These are phyloP conservation scores for Mycena floridula DNA, from an alignment of 768 basidiomycete species.

Conservation along the genomic window DNA sequence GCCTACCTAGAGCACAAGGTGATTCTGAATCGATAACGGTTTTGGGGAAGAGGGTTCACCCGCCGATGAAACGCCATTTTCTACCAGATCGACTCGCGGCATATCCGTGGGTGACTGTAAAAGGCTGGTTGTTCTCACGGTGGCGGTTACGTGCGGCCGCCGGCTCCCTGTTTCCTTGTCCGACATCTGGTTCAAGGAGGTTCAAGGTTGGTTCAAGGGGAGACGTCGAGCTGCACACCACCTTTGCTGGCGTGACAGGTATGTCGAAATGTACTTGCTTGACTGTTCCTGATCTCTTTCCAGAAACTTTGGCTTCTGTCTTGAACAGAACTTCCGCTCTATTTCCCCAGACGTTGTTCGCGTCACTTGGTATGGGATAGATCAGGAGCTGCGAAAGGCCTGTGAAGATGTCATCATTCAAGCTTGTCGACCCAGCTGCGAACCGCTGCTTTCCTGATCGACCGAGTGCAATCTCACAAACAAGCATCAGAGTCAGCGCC, in stretches of 20 bases:
- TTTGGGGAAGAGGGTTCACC: too few species aligned
- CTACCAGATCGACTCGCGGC: too few species aligned
- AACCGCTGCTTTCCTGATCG: slow-evolving; percentile 56
- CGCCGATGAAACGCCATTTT: too few species aligned
- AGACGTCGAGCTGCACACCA: slow-evolving; percentile 33
- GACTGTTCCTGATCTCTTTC: slow-evolving; percentile 1
- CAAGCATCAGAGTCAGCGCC: background rate
- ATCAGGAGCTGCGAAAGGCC: slow-evolving; percentile 74
- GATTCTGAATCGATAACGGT: too few species aligned
- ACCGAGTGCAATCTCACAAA: background rate
- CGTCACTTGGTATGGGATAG: slow-evolving; percentile 77
- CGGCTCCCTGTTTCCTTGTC: slow-evolving; percentile 80
- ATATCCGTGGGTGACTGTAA: too few species aligned
- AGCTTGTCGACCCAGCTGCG: slow-evolving; percentile 51
- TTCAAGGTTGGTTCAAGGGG: slow-evolving; percentile 60
- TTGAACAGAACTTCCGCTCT: slow-evolving; percentile 31
- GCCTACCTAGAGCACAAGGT: too few species aligned
- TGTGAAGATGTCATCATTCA: slow-evolving; percentile 80
- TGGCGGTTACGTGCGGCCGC: too few species aligned
- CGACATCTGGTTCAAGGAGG: slow-evolving; percentile 93
- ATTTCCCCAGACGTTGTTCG: slow-evolving; percentile 64
- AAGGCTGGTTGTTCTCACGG: too few species aligned
- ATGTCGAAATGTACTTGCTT: slow-evolving; percentile 2
- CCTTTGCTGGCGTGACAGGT: slow-evolving; percentile 58
- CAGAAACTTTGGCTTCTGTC: slow-evolving; percentile 55